Conservation (phyloP, 768 basidiomycete genomes). For the Obba rivulosa region DNA sequence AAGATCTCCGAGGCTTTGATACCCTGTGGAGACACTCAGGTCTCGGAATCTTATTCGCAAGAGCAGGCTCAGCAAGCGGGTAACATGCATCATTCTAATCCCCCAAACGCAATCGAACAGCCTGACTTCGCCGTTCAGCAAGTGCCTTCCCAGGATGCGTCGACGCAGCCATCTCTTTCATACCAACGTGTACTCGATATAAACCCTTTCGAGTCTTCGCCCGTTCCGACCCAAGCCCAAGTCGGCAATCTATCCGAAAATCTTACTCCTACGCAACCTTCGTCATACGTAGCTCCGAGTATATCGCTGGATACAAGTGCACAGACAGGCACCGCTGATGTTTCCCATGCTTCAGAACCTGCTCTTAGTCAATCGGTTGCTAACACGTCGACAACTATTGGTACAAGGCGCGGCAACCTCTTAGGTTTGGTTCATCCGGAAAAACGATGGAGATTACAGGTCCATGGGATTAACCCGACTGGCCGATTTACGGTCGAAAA, state of each 20-base stretch:
- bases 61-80: constrained; percentile 3
- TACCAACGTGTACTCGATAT: constrained; percentile 10
- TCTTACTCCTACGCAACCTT: too few species aligned
- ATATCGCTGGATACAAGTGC: neutral
- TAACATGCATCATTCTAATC: neutral
- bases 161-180: constrained; percentile 12
- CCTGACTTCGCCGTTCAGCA: neutral
- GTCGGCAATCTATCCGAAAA: too few species aligned
- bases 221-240: too few species aligned
- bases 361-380: neutral
- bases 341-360: neutral
- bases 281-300: too few species aligned
- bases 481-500: neutral
- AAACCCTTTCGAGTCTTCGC: constrained; percentile 1
- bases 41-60: constrained; percentile 5
- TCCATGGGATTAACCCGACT: neutral
- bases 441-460: constrained; percentile 19
- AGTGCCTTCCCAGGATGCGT: constrained; percentile 1
- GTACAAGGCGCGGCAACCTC: constrained; percentile 24
- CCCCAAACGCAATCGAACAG: neutral
- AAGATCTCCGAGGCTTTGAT: neutral
- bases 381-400: constrained; percentile 14
- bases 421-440: constrained; percentile 29
- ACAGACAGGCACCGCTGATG: constrained; percentile 2
- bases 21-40: constrained; percentile 2